A percentile compares a stretch with the other conserved stretches of the same genome.
Evolutionary conservation across 768 basidiomycete species (phyloP).

Genomic region (Pleurotus pulmonarius): DNA sequence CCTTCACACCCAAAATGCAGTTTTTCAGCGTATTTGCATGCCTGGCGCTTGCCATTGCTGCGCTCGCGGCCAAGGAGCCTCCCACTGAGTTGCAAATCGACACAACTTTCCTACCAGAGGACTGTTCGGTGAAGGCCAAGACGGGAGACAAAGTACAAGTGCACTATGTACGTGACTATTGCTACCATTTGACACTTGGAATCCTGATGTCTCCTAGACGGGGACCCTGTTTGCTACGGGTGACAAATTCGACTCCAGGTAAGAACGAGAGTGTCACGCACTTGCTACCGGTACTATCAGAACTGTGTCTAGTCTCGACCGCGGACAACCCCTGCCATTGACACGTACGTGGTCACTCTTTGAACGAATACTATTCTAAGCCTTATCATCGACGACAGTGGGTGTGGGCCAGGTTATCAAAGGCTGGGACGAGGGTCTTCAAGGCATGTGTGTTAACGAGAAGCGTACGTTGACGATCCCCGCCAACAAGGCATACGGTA

Average conservation of each 20-base stretch:
- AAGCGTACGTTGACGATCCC: slow-evolving; percentile 91
- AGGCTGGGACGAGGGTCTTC: slow-evolving; percentile 84
- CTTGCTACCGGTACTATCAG: not conserved
- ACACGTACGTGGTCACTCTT: slow-evolving; percentile 51
- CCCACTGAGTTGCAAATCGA: slow-evolving; percentile 61
- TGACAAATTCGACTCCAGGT: slow-evolving; percentile 90
- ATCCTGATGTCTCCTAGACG: slow-evolving; percentile 41
- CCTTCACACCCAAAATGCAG: slow-evolving; percentile 40
- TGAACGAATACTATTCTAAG: not conserved
- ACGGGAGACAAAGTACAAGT: slow-evolving; percentile 66
- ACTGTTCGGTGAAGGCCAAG: slow-evolving; percentile 50
- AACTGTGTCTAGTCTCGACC: slow-evolving; percentile 52
- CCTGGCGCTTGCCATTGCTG: slow-evolving; percentile 43
- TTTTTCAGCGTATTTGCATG: slow-evolving; percentile 44
- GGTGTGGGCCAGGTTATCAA: slow-evolving; percentile 79
- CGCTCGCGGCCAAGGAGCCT: slow-evolving; percentile 30
- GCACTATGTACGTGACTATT: slow-evolving; percentile 64
- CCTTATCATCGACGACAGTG: slow-evolving; percentile 36
- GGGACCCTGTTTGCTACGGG: slow-evolving; percentile 77
- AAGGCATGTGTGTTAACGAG: slow-evolving; percentile 84
- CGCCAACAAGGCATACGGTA: slow-evolving; percentile 76
- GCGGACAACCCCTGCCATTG: slow-evolving; percentile 70
- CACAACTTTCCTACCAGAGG: slow-evolving; percentile 53
- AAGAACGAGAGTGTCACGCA: slow-evolving; percentile 12
- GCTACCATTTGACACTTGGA: not conserved